These are phyloP conservation scores for Ophiostoma sp. DNA, from an alignment of 2,329 filamentous ascomycete species.

Conservation along the genomic window DNA sequence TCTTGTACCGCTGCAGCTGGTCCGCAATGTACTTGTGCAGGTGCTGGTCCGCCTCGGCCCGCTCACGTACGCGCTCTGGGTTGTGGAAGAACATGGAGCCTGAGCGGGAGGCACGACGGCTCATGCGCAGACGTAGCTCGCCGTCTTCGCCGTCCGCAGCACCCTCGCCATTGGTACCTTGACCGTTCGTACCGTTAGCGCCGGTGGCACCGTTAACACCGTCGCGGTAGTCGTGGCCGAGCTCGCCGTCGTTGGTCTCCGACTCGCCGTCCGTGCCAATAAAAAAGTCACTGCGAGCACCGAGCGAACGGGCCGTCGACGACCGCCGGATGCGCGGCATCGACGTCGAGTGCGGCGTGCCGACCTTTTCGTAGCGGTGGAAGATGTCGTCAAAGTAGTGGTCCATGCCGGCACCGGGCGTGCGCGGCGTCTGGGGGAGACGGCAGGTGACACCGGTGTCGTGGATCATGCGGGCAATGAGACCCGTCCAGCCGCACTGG, in stretches of 20 bases:
- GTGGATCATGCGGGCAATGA: constrained; percentile 96
- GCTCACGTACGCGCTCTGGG: constrained; percentile 52
- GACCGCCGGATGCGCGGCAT: constrained; percentile 67
- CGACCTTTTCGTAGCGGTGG: constrained; percentile 47
- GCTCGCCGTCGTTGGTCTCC: constrained; percentile 32
- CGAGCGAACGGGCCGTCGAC: constrained; percentile 80
- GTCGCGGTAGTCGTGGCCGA: constrained; percentile 50
- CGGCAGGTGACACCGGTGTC: constrained; percentile 91
- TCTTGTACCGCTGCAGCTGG: constrained; percentile 73
- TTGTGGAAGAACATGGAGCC: constrained; percentile 49
- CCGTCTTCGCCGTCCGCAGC: not conserved
- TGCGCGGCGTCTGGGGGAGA: constrained; percentile 88
- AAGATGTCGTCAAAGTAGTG: constrained; percentile 97
- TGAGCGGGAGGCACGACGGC: constrained; percentile 37
- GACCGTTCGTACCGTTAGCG: constrained; percentile 19
- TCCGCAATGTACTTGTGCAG: constrained; percentile 80
- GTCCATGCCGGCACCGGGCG: constrained; percentile 76
- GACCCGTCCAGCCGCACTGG: constrained; percentile 93
- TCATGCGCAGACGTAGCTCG: constrained; percentile 41
- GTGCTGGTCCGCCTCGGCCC: constrained; percentile 63
- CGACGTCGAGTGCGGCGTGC: constrained; percentile 39
- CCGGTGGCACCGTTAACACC: constrained; percentile 46
- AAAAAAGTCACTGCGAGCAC: constrained; percentile 74
- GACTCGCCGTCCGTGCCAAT: constrained; percentile 43
- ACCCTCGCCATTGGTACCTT: not conserved